Evolutionary conservation across 228 moss, liverwort and hornwort species (phyloP).

Genomic region (Sphagnum magellanicum): DNA sequence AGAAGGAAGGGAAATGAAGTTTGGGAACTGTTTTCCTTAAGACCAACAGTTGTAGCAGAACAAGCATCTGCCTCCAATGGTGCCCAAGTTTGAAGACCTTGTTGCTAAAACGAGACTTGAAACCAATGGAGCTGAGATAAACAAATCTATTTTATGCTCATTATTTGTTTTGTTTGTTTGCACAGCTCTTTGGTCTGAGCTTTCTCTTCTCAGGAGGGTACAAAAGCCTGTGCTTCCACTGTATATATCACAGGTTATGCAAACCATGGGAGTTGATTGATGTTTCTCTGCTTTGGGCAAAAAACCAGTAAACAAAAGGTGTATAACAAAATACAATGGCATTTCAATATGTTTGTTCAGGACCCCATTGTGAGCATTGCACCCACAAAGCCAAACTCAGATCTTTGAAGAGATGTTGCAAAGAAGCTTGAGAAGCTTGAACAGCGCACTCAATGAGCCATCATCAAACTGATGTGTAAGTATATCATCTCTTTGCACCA

Average conservation of each 20-base stretch:
- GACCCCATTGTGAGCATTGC: constrained; percentile 94
- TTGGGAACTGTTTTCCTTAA: constrained; percentile 90
- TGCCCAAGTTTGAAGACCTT: constrained; percentile 90
- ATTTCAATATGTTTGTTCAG: constrained; percentile 23
- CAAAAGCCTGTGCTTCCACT: too few species aligned
- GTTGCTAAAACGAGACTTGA: constrained; percentile 52
- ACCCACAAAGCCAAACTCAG: constrained; percentile 98
- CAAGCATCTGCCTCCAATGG: constrained; percentile 68
- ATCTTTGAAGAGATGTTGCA: constrained; percentile 85
- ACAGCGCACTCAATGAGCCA: constrained; percentile 79
- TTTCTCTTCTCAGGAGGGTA: too few species aligned
- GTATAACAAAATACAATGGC: too few species aligned
- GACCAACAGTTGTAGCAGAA: constrained; percentile 75
- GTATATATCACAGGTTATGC: too few species aligned
- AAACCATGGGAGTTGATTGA: too few species aligned
- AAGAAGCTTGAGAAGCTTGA: constrained; percentile 95
- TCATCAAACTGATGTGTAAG: constrained; percentile 92
- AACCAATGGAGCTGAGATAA: constrained; percentile 45
- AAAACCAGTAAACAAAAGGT: too few species aligned
- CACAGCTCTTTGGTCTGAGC: too few species aligned
- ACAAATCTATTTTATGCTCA: not conserved
- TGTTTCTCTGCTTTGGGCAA: too few species aligned
- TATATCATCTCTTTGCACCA: not conserved
- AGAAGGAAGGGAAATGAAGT: constrained; percentile 49
- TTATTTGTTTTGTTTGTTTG: too few species aligned